Evolutionary conservation across 441 rosid species (phyloP), one percentile per base, ranked within the genome.

Genomic region (Brassica hybrid): DNA sequence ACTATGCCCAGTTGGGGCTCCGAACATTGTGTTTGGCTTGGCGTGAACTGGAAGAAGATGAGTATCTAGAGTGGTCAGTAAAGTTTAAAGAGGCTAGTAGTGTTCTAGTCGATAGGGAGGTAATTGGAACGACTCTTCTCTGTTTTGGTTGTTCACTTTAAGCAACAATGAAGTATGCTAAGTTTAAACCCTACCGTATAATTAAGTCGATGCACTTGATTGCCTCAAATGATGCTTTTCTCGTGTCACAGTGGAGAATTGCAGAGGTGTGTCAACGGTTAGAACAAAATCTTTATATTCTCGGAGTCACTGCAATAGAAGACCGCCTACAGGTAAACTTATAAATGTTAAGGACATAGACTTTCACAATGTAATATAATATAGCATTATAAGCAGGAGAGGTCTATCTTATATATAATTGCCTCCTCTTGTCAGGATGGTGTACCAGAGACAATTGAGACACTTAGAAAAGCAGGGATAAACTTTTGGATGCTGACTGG

Each of bases 241-340:
- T 61, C 48, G 21, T 76, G 62, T 67, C 32, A 76, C 89, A 96
- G 99, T 94, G 99, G 99, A 96, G 90, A 84, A 83, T 96, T 65
- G 98, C 98, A 61, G 99, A 96, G 93, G 95, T 87, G 67, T 96
- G 99, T 83, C 98, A 96, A 81, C 86, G 82, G 84, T 77, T 96
- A 83, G 99, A 96, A 76, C 92, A 83, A 69, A 91, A 93, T 87
- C 89, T 96, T 79, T 86, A 91, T 87, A 84, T 96, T 83, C 92
- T 96, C 57, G 99, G 99, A 74, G 97, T 96, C 76, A 91, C 98
- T 27, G 99, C 99, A 57, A 90, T 96, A 73, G 99, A 94, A 83
- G 99, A 96, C 82, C 94, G 94, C 64, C 81, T 94, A 64, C 99
- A 94, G 97, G 99, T 94, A 84, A 80, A 66, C 7, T 16, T 75